Evolutionary conservation across 345 rosid species (phyloP), one percentile per base, ranked within the genome.

Genomic region (Carallia brachiata): DNA sequence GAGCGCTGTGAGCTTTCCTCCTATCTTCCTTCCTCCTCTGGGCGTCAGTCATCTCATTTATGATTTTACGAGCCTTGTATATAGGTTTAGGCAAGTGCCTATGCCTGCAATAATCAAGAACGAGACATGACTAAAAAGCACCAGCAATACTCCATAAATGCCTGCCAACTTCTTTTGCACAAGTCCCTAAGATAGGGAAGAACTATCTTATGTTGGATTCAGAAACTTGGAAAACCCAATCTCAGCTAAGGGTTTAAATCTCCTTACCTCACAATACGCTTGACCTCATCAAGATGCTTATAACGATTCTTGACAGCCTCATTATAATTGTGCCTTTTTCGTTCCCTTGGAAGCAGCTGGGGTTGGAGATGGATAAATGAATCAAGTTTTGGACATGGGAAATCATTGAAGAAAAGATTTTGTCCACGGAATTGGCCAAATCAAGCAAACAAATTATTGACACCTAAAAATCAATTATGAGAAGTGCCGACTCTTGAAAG

Each of bases 341-440:
- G 80, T 79, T 96, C 99, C 81, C 98, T 90, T 32, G 98, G 99
- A 52, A 87, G 95, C 68, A 88, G 78, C 99, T 95, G 85, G 67
- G 73, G 28, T 44, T 44, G 50, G 50, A 16, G 50, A 44, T 44
- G 17, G 2, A 63, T 15, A 52, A 63, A 40, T 44, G 54, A 3
- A 59, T 56, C 34, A 70, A 27, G 52, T 32, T 62, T 65, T 28
- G 66, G 15, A 65, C 30, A 52, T 55, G 10, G 23, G 60, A 60
- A 6, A 60, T 52, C 34, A 61, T 15, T 55, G 19, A 13, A 55
- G 31, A 55, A 27, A 27, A 19, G 27, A 1, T 55, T 23, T 1
- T 55, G 28, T 55, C 23, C 60, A 23, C 23, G 60, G 31, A 55
- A 55, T 55, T 10, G 12, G 50, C 17, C 50, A 44, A 44, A 44